A percentile compares a stretch with the other conserved stretches of the same genome.
Conservation (phyloP, 148 eudicot genomes). For the Drosera capensis region DNA sequence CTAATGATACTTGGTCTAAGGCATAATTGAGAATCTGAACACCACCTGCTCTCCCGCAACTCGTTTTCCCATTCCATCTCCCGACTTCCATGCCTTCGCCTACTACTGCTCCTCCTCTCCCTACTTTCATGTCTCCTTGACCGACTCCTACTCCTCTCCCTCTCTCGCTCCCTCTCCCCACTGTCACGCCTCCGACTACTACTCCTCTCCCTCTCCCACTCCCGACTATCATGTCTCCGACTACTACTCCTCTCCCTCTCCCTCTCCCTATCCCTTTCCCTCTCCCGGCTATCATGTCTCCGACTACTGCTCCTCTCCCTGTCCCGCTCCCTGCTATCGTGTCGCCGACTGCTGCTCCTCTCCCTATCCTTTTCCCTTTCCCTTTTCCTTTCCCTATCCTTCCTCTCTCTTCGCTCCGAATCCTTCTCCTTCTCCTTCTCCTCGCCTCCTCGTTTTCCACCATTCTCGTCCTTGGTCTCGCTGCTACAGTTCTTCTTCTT, state of each 20-base stretch:
- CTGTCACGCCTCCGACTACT: too few relatives aligned
- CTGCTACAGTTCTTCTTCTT: conserved; percentile 12
- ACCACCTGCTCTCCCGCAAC: conserved; percentile 66
- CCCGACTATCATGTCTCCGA: conserved; percentile 12
- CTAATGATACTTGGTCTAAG: too few relatives aligned
- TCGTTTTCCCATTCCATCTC: conserved; percentile 29
- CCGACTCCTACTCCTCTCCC: too few relatives aligned
- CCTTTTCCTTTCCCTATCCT: conserved; percentile 10
- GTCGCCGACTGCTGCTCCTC: conserved; percentile 7
- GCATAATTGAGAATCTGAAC: too few relatives aligned
- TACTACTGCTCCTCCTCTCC: too few relatives aligned
- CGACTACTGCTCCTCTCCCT: too few relatives aligned
- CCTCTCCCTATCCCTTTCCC: conserved; percentile 6
- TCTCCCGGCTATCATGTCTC: too few relatives aligned
- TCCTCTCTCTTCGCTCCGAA: too few relatives aligned
- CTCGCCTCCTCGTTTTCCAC: conserved; percentile 11
- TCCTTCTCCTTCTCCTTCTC: conserved; percentile 16
- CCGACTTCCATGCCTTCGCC: too few relatives aligned
- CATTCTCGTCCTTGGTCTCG: conserved; percentile 6
- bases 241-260: conserved; percentile 5
- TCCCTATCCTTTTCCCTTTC: conserved; percentile 11
- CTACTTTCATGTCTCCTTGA: too few relatives aligned
- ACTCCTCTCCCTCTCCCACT: conserved; percentile 13
- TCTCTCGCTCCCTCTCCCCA: too few relatives aligned
- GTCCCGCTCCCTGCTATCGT: too few relatives aligned